A percentile compares a stretch with the other conserved stretches of the same genome.
phyloP scores from a whole-genome alignment of 23 red algal species.

The Agarophyton chilense region DNA sequence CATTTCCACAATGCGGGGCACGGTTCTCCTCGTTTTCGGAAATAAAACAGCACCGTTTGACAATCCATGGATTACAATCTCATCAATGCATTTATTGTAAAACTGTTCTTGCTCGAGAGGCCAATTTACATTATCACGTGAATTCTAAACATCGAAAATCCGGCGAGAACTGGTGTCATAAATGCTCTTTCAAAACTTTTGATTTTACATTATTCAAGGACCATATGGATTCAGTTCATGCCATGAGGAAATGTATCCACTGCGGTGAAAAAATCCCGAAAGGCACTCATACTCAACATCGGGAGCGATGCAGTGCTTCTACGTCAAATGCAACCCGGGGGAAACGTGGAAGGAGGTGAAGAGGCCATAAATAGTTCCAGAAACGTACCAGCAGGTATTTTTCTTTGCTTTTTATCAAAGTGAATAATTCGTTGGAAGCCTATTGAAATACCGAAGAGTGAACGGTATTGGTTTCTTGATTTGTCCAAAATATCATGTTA shows the following conservation, averaged over 20 bases:
- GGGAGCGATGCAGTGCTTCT: background rate
- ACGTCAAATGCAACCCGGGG: background rate
- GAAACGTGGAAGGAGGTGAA: background rate
- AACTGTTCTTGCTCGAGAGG: constrained; percentile 29
- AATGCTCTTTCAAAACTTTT: background rate
- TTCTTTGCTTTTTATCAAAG: background rate
- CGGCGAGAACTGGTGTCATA: constrained; percentile 18
- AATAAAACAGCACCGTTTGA: constrained; percentile 1
- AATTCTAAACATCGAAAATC: constrained; percentile 5
- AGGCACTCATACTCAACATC: background rate
- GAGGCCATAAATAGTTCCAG: no score
- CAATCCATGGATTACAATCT: background rate
- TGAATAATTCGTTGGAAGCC: no score
- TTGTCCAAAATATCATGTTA: no score
- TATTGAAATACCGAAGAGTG: no score
- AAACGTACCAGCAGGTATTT: background rate
- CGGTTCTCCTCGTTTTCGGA: background rate
- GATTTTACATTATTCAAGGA: background rate
- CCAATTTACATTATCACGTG: constrained; percentile 17
- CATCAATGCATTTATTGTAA: constrained; percentile 32
- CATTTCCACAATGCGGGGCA: background rate
- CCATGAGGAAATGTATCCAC: background rate
- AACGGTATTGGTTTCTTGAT: no score
- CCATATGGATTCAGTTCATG: constrained; percentile 12
- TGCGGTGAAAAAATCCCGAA: background rate